Evolutionary conservation across 2,329 filamentous ascomycete genomes (phyloP).

Genomic region (Phialophora expanda): DNA sequence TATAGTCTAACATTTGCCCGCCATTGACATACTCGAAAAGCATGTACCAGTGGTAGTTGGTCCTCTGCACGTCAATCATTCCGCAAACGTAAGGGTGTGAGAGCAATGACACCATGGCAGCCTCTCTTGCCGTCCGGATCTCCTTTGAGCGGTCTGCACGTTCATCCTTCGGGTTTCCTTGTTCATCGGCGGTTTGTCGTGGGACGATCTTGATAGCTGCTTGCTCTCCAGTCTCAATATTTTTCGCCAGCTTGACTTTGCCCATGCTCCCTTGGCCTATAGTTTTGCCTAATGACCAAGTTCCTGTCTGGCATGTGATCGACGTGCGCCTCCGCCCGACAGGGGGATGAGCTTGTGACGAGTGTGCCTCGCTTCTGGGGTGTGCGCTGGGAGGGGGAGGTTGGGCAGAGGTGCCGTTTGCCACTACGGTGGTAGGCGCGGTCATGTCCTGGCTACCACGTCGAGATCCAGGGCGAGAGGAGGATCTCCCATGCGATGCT

Average conservation of each 20-base stretch:
- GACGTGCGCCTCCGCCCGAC: slow-evolving; percentile 70
- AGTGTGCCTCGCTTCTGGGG: slow-evolving; percentile 55
- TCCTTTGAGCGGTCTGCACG: slow-evolving; percentile 96
- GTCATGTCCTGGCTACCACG: slow-evolving; percentile 53
- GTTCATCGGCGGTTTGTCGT: slow-evolving; percentile 84
- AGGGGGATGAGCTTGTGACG: slow-evolving; percentile 47
- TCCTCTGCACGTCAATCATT: slow-evolving; percentile 91
- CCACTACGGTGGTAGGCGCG: slow-evolving; percentile 55
- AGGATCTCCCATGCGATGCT: slow-evolving; percentile 52
- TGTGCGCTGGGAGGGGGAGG: slow-evolving; percentile 53
- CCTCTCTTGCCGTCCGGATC: slow-evolving; percentile 90
- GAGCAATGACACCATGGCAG: slow-evolving; percentile 91
- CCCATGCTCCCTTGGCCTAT: slow-evolving; percentile 98
- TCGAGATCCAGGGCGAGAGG: slow-evolving; percentile 50
- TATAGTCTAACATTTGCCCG: slow-evolving; percentile 99
- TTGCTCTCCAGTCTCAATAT: slow-evolving; percentile 88
- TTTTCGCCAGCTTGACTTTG: slow-evolving; percentile 94
- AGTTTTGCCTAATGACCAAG: slow-evolving; percentile 95
- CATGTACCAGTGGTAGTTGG: slow-evolving; percentile 99
- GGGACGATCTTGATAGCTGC: slow-evolving; percentile 98
- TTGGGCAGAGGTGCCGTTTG: slow-evolving; percentile 59
- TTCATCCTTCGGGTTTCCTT: slow-evolving; percentile 74
- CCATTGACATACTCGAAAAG: slow-evolving; percentile 99
- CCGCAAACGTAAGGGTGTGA: slow-evolving; percentile 96
- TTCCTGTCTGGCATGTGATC: slow-evolving; percentile 86